Evolutionary conservation across 225 moss, liverwort and hornwort genomes (phyloP).

Genomic region (Marchantia polymorpha): DNA sequence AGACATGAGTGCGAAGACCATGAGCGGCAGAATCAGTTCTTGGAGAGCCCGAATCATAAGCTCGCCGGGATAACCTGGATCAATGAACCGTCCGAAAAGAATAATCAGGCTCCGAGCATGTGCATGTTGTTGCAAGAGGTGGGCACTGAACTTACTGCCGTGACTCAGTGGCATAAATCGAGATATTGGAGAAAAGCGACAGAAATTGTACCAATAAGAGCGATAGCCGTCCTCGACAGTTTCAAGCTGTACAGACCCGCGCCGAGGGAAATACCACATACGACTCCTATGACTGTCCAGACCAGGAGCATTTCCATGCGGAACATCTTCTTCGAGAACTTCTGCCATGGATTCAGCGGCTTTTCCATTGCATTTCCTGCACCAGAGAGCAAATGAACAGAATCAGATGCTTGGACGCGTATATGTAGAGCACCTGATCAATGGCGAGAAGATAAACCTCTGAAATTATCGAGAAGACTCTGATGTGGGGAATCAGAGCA

Average conservation of each 20-base stretch:
- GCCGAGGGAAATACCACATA: conserved; percentile 47
- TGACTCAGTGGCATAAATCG: neutral
- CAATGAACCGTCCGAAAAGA: neutral
- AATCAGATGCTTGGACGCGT: too few species aligned
- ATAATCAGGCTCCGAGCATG: neutral
- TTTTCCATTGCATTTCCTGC: neutral
- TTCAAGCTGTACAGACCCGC: conserved; percentile 52
- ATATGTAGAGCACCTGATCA: neutral
- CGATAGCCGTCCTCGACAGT: conserved; percentile 30
- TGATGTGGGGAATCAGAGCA: neutral
- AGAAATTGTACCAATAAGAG: conserved; percentile 47
- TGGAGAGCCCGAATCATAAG: conserved; percentile 72
- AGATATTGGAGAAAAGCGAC: neutral
- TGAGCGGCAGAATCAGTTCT: conserved; percentile 74
- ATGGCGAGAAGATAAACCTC: neutral
- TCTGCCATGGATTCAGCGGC: conserved; percentile 40
- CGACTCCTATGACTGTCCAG: conserved; percentile 69
- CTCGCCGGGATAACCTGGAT: conserved; percentile 79
- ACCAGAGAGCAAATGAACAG: neutral
- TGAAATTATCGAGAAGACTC: neutral
- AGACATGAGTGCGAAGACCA: conserved; percentile 80
- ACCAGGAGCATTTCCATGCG: conserved; percentile 68
- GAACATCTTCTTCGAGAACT: conserved; percentile 48
- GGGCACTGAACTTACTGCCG: neutral
- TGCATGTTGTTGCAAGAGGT: neutral